Conservation (phyloP, 2,329 filamentous ascomycete genomes). For the Thermothelomyces thermophilus region DNA sequence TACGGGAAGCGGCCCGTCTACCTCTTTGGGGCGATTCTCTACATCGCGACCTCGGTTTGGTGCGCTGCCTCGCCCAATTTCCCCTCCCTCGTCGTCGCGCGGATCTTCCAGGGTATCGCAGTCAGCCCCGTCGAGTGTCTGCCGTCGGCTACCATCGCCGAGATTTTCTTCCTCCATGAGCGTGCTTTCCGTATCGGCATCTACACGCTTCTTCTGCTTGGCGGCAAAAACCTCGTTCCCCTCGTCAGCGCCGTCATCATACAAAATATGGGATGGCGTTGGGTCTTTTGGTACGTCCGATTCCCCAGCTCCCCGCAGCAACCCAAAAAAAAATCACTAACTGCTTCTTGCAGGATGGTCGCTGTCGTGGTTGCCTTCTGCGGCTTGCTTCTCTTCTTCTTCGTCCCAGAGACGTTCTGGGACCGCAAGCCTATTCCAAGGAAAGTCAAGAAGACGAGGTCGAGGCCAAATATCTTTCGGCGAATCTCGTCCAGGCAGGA, state of each 20-base stretch:
- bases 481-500: slow-evolving; percentile 40
- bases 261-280: slow-evolving; percentile 71
- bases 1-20: slow-evolving; percentile 91
- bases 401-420: slow-evolving; percentile 95
- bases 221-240: slow-evolving; percentile 86
- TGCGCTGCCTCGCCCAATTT: slow-evolving; percentile 80
- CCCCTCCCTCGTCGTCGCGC: slow-evolving; percentile 68
- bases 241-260: slow-evolving; percentile 83
- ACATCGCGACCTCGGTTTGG: slow-evolving; percentile 73
- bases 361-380: slow-evolving; percentile 71
- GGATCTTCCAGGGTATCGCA: slow-evolving; percentile 81
- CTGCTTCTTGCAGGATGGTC: slow-evolving; percentile 54
- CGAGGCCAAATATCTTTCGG: slow-evolving; percentile 40
- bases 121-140: slow-evolving; percentile 89
- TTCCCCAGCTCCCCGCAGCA: too few species aligned
- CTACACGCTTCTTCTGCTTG: slow-evolving; percentile 80
- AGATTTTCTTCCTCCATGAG: slow-evolving; percentile 95
- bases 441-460: slow-evolving; percentile 10
- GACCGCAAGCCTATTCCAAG: slow-evolving; percentile 62
- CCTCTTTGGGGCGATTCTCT: slow-evolving; percentile 67
- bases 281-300: slow-evolving; percentile 70
- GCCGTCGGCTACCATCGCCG: slow-evolving; percentile 87
- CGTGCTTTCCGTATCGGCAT: slow-evolving; percentile 88
- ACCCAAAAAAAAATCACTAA: too few species aligned
- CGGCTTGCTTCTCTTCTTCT: slow-evolving; percentile 70